Conservation (phyloP, 768 basidiomycete genomes). For the Collybiopsis luxurians region DNA sequence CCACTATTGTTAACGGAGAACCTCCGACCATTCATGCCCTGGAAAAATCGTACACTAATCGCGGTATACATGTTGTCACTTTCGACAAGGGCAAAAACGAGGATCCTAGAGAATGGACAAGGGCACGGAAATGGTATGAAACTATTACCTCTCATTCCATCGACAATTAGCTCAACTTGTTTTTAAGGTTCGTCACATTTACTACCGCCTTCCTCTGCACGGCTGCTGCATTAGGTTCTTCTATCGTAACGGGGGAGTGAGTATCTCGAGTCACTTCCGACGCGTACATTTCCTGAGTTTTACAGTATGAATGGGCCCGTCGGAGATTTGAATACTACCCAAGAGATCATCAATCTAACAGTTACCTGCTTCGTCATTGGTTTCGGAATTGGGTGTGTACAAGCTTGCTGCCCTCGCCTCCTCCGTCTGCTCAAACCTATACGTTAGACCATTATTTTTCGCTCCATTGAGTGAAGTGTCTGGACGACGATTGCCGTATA, state of each 20-base stretch:
- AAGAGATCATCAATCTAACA: constrained; percentile 38
- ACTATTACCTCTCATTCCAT: background rate
- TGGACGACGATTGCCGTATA: constrained; percentile 35
- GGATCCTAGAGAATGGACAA: constrained; percentile 35
- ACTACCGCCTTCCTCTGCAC: constrained; percentile 34
- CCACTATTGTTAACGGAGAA: background rate
- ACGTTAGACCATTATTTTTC: constrained; percentile 35
- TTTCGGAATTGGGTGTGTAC: constrained; percentile 35
- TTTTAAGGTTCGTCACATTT: constrained; percentile 31
- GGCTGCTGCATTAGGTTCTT: constrained; percentile 35
- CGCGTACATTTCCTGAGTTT: background rate
- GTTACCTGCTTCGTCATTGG: constrained; percentile 43
- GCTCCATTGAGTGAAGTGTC: constrained; percentile 38
- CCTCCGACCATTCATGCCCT: background rate
- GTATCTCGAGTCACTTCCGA: constrained; percentile 11
- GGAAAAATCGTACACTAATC: constrained; percentile 10
- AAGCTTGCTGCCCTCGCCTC: constrained; percentile 12
- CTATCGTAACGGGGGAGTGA: constrained; percentile 40
- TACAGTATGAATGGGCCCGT: constrained; percentile 31
- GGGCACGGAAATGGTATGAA: constrained; percentile 31
- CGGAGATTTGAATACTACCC: constrained; percentile 26
- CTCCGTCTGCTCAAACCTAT: constrained; percentile 10
- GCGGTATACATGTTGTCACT: constrained; percentile 16
- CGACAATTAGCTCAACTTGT: background rate
- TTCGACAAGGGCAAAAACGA: constrained; percentile 26